Evolutionary conservation across 306 rosid genomes (phyloP).

Genomic region (Pyrus bretschneideri): DNA sequence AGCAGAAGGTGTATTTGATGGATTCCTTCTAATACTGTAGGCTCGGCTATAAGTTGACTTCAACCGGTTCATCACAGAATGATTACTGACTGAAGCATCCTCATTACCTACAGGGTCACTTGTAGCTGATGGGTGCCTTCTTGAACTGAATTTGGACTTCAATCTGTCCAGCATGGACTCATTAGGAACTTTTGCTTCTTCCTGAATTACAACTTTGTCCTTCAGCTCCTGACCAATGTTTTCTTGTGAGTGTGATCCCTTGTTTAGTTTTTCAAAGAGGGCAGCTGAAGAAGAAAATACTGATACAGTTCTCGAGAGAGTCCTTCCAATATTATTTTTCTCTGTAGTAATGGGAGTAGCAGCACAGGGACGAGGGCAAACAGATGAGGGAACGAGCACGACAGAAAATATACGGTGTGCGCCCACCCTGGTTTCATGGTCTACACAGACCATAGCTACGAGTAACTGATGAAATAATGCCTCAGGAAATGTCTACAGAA

Average conservation of each 20-base stretch:
- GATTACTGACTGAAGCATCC: constrained; percentile 21
- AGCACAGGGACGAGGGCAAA: constrained; percentile 22
- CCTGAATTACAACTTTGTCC: constrained; percentile 2
- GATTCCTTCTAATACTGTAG: constrained; percentile 31
- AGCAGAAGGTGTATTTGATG: constrained; percentile 10
- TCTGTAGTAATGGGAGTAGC: constrained; percentile 16
- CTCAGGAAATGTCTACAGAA: constrained; percentile 38
- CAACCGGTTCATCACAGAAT: constrained; percentile 44
- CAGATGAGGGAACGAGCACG: constrained; percentile 26
- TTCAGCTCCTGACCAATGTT: constrained; percentile 5
- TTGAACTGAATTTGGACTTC: constrained; percentile 43
- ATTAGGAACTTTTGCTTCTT: constrained; percentile 26
- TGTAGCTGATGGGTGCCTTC: constrained; percentile 15
- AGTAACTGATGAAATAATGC: constrained; percentile 36
- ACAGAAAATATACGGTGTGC: constrained; percentile 25
- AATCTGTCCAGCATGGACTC: constrained; percentile 49
- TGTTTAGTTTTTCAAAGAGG: constrained; percentile 19
- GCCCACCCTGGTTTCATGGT: constrained; percentile 19
- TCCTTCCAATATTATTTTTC: constrained; percentile 39
- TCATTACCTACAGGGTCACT: constrained; percentile 13
- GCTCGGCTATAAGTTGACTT: constrained; percentile 54
- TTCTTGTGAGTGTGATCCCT: neutral
- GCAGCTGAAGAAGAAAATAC: constrained; percentile 27
- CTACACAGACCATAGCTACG: constrained; percentile 20
- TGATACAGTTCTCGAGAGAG: constrained; percentile 52